These are phyloP conservation scores for Phytophthora megakarya DNA, from an alignment of 352 stramenopile genomes.

Conservation along the genomic window DNA sequence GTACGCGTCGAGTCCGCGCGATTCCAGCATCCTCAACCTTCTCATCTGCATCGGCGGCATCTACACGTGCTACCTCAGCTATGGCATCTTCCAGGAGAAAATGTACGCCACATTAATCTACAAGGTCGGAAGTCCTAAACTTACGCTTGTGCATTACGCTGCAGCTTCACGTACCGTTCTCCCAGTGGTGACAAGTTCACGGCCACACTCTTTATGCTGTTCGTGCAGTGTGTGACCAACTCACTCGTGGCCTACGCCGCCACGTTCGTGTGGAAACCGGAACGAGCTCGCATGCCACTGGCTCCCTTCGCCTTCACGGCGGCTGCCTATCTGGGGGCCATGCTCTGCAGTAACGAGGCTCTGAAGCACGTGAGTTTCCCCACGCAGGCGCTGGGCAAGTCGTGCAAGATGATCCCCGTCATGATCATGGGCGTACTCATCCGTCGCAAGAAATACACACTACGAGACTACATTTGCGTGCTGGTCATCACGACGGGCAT, in stretches of 20 bases:
- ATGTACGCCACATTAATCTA: conserved; percentile 58
- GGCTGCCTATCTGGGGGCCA: conserved; percentile 89
- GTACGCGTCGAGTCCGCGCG: conserved; percentile 45
- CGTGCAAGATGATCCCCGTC: conserved; percentile 99
- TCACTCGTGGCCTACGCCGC: conserved; percentile 82
- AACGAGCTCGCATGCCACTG: conserved; percentile 70
- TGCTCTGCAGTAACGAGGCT: conserved; percentile 92
- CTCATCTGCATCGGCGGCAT: conserved; percentile 88
- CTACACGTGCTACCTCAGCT: conserved; percentile 93
- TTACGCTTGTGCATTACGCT: conserved; percentile 5
- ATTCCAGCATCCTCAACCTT: conserved; percentile 84
- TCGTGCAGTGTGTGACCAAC: conserved; percentile 93
- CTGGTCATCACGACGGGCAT: conserved; percentile 91
- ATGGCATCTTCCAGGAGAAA: conserved; percentile 94
- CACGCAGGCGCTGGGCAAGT: conserved; percentile 98
- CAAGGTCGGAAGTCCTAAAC: neutral
- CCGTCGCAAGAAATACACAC: conserved; percentile 90
- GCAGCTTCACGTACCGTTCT: conserved; percentile 88
- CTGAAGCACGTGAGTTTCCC: conserved; percentile 97
- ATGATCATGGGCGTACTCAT: conserved; percentile 94
- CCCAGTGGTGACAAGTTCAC: conserved; percentile 88
- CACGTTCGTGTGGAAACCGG: conserved; percentile 84
- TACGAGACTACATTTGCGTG: conserved; percentile 91
- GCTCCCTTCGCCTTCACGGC: conserved; percentile 89
- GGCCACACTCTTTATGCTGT: conserved; percentile 92